Percentiles rank a stretch among this genome's conserved stretches.
phyloP scores from a whole-genome alignment of 371 early-diverging fungal genomes.

The Syncephalis fuscata region DNA sequence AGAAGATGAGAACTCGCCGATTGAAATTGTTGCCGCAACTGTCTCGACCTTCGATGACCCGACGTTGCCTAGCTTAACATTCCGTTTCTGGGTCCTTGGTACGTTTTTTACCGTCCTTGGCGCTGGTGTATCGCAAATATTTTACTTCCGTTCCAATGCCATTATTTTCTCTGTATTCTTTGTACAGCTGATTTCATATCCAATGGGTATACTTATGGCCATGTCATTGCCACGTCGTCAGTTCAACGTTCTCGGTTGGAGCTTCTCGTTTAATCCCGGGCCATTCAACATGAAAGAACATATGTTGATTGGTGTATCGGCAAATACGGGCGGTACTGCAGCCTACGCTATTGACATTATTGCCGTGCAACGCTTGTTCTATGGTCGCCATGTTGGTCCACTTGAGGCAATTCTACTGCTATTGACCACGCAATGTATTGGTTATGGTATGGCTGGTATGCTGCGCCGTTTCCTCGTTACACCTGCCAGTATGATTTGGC shows the following conservation, averaged over 20 bases:
- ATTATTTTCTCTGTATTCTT: conserved; percentile 39
- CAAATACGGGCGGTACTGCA: conserved; percentile 18
- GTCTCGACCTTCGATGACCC: conserved; percentile 38
- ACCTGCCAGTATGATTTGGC: conserved; percentile 80
- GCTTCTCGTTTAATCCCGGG: conserved; percentile 41
- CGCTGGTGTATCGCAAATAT: conserved; percentile 53
- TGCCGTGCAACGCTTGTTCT: no score
- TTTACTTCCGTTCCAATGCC: conserved; percentile 54
- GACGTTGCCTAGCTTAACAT: conserved; percentile 45
- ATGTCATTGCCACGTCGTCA: neutral
- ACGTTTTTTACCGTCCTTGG: conserved; percentile 38
- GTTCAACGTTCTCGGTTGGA: neutral
- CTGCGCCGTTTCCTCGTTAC: conserved; percentile 57
- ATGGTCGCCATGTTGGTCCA: no score
- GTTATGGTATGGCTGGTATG: conserved; percentile 74
- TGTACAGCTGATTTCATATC: conserved; percentile 46
- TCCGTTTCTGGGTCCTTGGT: conserved; percentile 58
- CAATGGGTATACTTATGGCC: conserved; percentile 32
- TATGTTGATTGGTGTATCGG: conserved; percentile 27
- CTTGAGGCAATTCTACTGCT: no score
- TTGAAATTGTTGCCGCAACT: conserved; percentile 46
- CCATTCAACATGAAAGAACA: conserved; percentile 70
- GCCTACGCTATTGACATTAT: no score
- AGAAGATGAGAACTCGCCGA: conserved; percentile 37
- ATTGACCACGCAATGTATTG: conserved; percentile 51